Base-by-base conservation (phyloP, 441 rosid genomes). In the Codiaeum variegatum region DNA sequence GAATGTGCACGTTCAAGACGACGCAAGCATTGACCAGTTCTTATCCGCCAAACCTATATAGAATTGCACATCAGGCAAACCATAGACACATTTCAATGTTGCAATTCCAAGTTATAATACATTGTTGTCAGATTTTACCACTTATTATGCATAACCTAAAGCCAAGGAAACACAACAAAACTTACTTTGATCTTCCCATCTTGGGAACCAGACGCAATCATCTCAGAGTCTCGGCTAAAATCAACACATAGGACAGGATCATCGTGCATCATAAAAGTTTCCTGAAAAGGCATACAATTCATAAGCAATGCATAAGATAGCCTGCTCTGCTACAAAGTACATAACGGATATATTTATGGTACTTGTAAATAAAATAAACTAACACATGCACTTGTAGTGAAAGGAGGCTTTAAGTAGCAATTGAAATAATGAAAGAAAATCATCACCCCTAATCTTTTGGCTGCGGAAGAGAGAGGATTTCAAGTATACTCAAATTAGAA, bases 251-350 rank as follows among this genome's bases (percentile, higher is more conserved):
- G 94, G 77, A 91, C 95, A 69, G 96, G 92, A 74, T 94, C 97
- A 74, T 96, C 98, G 76, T 96, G 99, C 98, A 94, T 92, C 98
- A 96, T 96, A 85, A 94, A 94, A 73, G 92, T 88, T 86, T 96
- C 98, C 99, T 94, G 92, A 73, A 75, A 81, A 69, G 79, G 70
- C 79, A 1, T 26, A 23, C 40, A 21, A 23, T 28, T 70, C 21
- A 54, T 69, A 23, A 46, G 67, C 16, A 77, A 69, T 60, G 66
- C 36, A 71, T 56, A 67, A 51, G 34, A 71, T 46, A 77, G 70
- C 51, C 69, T 46, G 58, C 58, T 58, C 62, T 23, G 29, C 40
- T 42, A 29, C 40, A 68, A 51, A 76, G 29, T 6, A 68, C 23
- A 69, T 38, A 23, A 51, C 38, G 24, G 6, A 46, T 49, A 19